A percentile compares a stretch with the other conserved stretches of the same genome.
Evolutionary conservation across 441 rosid species (phyloP).

Genomic region (California macrophylla): DNA sequence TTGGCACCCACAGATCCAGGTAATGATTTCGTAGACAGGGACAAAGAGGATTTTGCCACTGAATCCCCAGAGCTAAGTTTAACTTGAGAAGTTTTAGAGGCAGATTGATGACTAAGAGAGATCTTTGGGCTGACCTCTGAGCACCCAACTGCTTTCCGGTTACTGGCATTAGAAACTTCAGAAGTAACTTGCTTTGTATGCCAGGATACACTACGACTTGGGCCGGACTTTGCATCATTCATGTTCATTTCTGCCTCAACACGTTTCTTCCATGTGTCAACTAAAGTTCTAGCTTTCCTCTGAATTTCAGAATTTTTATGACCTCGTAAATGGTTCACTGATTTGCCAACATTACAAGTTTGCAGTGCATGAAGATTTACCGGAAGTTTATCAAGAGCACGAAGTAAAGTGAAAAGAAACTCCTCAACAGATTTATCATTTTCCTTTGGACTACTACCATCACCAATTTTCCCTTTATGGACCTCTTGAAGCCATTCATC

Average conservation of each 20-base stretch:
- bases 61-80: constrained; percentile 51
- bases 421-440: constrained; percentile 64
- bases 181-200: constrained; percentile 47
- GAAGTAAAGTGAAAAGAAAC: constrained; percentile 64
- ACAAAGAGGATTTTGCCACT: constrained; percentile 36
- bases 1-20: constrained; percentile 31
- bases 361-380: constrained; percentile 85
- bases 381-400: constrained; percentile 86
- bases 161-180: constrained; percentile 53
- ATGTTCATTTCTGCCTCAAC: constrained; percentile 83
- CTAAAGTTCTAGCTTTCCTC: constrained; percentile 83
- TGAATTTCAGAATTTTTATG: constrained; percentile 79
- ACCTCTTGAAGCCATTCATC: constrained; percentile 99
- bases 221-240: constrained; percentile 53
- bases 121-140: constrained; percentile 55
- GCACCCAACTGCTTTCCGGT: constrained; percentile 46
- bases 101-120: constrained; percentile 43
- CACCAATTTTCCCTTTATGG: constrained; percentile 79
- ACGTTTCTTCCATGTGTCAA: constrained; percentile 95
- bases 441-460: constrained; percentile 54
- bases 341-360: constrained; percentile 83
- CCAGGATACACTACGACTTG: constrained; percentile 56
- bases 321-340: constrained; percentile 81
- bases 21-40: constrained; percentile 49
- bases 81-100: constrained; percentile 46